These are phyloP conservation scores for Populus ilicifolia DNA, from an alignment of 345 rosid genomes.

Conservation along the genomic window DNA sequence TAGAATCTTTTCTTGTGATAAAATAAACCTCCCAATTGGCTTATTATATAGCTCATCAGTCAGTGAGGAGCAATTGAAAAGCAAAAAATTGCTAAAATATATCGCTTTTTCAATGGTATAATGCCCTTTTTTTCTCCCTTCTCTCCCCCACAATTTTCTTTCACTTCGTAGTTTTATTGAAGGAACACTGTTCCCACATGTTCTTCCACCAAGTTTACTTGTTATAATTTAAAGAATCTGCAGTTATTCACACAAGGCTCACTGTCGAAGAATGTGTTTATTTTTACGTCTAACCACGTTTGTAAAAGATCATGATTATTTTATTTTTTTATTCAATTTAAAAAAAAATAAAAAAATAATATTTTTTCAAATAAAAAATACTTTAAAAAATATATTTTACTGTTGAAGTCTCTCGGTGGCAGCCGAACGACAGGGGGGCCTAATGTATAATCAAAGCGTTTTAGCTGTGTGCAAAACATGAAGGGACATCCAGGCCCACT, in stretches of 20 bases:
- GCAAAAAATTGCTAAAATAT: not conserved
- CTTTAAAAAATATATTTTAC: too few relatives aligned
- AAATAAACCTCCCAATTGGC: not conserved
- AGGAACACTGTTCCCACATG: not conserved
- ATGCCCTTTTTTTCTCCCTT: not conserved
- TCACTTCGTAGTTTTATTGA: not conserved
- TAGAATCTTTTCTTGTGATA: not conserved
- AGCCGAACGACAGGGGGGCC: not conserved
- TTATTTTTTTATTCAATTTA: too few relatives aligned
- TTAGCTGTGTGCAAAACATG: not conserved
- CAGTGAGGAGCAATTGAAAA: too few relatives aligned
- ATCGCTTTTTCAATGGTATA: not conserved
- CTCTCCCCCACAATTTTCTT: not conserved
- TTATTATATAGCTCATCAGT: not conserved
- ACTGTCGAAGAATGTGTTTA: too few relatives aligned
- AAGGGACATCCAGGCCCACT: not conserved
- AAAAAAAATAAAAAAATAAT: too few relatives aligned
- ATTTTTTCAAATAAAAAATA: too few relatives aligned
- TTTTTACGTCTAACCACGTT: too few relatives aligned
- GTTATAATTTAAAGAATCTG: not conserved
- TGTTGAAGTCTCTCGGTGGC: not conserved
- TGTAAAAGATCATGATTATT: too few relatives aligned
- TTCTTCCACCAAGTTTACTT: not conserved
- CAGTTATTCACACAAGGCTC: not conserved
- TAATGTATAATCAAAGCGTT: not conserved